A percentile compares a stretch with the other conserved stretches of the same genome.
phyloP scores from a whole-genome alignment of 495 filamentous ascomycete genomes.

The Neurospora sp. region DNA sequence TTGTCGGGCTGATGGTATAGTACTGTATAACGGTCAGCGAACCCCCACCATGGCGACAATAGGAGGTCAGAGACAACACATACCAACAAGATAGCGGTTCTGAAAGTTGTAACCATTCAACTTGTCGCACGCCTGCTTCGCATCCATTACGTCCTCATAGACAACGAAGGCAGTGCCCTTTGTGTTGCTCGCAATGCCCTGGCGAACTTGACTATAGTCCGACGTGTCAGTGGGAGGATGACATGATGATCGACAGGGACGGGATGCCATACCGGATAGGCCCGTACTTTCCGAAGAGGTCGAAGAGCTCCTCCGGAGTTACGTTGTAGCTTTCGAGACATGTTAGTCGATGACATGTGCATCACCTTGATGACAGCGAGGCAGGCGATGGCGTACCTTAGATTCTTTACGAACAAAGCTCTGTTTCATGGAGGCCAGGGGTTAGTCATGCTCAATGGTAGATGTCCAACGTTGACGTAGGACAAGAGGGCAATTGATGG shows the following conservation, averaged over 20 bases:
- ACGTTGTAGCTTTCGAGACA: slow-evolving; percentile 71
- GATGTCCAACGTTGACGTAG: background rate
- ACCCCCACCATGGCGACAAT: background rate
- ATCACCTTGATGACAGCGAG: background rate
- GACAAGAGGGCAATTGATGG: slow-evolving; percentile 4
- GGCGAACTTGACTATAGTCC: slow-evolving; percentile 77
- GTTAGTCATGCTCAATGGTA: slow-evolving; percentile 20
- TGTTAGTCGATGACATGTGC: slow-evolving; percentile 11
- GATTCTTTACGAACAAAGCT: slow-evolving; percentile 97
- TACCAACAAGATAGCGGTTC: slow-evolving; percentile 98
- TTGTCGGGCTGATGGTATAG: slow-evolving; percentile 98
- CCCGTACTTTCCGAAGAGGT: slow-evolving; percentile 90
- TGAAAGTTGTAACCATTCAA: slow-evolving; percentile 99
- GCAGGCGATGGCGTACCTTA: slow-evolving; percentile 55
- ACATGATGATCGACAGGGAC: background rate
- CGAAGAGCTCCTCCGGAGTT: slow-evolving; percentile 85
- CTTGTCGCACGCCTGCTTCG: slow-evolving; percentile 97
- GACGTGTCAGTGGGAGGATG: slow-evolving; percentile 19
- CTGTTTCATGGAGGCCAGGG: slow-evolving; percentile 35
- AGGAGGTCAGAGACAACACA: slow-evolving; percentile 21
- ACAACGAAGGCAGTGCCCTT: slow-evolving; percentile 98
- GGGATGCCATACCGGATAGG: slow-evolving; percentile 65
- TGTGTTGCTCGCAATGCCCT: slow-evolving; percentile 93
- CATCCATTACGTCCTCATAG: slow-evolving; percentile 98
- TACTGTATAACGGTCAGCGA: slow-evolving; percentile 43